A percentile compares a stretch with the other conserved stretches of the same genome.
Conservation (phyloP, 108 stramenopile genomes). For the Cyclotella choctawhatcheeana region DNA sequence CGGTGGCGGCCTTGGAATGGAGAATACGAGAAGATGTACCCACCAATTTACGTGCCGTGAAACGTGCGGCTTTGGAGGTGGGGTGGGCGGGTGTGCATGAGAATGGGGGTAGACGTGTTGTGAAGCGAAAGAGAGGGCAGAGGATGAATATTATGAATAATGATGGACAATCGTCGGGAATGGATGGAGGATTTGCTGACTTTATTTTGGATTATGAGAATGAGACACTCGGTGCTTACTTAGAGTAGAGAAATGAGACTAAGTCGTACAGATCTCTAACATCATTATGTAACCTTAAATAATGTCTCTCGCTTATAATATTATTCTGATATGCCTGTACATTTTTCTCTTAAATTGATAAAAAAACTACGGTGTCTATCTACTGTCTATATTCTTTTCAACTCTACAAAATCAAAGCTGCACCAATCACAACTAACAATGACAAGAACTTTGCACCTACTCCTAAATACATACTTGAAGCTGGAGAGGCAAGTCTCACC, state of each 20-base stretch:
- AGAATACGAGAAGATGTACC: slow-evolving; percentile 80
- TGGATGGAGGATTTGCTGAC: slow-evolving; percentile 36
- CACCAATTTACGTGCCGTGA: slow-evolving; percentile 70
- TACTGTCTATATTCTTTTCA: too few species aligned
- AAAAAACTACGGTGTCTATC: not conserved
- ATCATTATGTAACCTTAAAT: too few species aligned
- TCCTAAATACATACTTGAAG: slow-evolving; percentile 1
- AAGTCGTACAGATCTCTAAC: too few species aligned
- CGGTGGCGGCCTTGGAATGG: slow-evolving; percentile 79
- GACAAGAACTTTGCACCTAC: not conserved
- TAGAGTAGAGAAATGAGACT: too few species aligned
- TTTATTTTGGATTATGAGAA: slow-evolving; percentile 54
- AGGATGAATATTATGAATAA: too few species aligned
- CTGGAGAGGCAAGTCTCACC: slow-evolving; percentile 30
- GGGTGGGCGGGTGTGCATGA: slow-evolving; percentile 52
- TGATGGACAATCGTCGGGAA: too few species aligned
- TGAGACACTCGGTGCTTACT: slow-evolving; percentile 49
- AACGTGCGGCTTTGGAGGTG: slow-evolving; percentile 64
- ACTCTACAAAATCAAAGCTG: slow-evolving; percentile 6
- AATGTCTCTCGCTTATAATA: too few species aligned
- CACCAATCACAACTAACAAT: not conserved
- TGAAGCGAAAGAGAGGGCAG: not conserved
- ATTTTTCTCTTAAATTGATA: not conserved
- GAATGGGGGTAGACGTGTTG: slow-evolving; percentile 1
- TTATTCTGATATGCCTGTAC: not conserved